Evolutionary conservation across 2,329 filamentous ascomycete genomes (phyloP).

Genomic region (Ophiostoma novo-ulmi): DNA sequence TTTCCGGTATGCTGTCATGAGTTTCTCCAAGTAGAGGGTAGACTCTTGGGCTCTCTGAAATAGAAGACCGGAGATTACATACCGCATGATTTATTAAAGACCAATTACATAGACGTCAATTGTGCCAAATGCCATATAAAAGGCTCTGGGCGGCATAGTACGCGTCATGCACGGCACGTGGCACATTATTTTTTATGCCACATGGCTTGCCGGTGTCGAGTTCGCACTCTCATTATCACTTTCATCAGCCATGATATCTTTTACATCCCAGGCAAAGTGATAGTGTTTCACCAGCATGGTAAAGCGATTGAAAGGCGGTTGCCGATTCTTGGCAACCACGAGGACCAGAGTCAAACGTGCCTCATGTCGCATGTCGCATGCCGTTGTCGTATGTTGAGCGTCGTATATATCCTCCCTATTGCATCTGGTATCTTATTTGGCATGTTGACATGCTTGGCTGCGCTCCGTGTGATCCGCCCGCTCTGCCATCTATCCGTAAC

Average conservation of each 20-base stretch:
- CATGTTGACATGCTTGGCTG: neutral
- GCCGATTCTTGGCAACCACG: neutral
- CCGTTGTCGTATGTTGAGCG: neutral
- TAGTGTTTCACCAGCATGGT: neutral
- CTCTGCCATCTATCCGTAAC: too few relatives aligned
- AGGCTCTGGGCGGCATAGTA: neutral
- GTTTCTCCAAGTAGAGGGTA: slow-evolving; percentile 42
- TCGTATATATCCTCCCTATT: neutral
- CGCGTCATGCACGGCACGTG: neutral
- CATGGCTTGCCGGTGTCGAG: neutral
- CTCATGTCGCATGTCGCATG: neutral
- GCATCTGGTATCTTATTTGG: too few relatives aligned
- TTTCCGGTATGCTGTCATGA: slow-evolving; percentile 56
- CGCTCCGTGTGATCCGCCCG: too few relatives aligned
- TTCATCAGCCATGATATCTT: neutral
- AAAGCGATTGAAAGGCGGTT: neutral
- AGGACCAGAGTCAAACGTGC: neutral
- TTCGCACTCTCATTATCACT: neutral
- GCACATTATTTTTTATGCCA: neutral
- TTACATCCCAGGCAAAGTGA: neutral
- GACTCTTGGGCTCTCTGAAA: neutral
- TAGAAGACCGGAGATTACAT: neutral
- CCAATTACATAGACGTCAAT: too few relatives aligned
- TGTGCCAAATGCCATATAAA: neutral
- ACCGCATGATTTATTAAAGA: neutral